These are phyloP conservation scores for Hypoxylon sp. DNA, from an alignment of 2,329 filamentous ascomycete genomes.

Conservation along the genomic window DNA sequence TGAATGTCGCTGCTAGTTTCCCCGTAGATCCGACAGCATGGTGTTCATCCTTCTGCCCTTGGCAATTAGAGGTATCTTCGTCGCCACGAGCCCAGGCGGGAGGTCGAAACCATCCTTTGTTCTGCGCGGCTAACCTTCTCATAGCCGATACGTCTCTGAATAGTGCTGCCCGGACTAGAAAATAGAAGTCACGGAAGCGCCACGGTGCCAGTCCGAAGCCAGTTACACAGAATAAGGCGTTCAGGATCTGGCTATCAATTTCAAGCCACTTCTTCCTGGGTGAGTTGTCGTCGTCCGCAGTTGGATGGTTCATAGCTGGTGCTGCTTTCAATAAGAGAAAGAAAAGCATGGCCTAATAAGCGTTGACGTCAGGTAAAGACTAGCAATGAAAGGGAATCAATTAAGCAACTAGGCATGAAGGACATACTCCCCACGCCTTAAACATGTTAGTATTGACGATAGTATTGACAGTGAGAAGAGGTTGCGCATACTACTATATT, in stretches of 20 bases:
- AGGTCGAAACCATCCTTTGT: conserved; percentile 24
- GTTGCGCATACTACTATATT: conserved; percentile 18
- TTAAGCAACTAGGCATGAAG: neutral
- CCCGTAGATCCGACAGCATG: neutral
- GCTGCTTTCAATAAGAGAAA: conserved; percentile 19
- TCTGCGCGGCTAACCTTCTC: conserved; percentile 10
- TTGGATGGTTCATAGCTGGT: conserved; percentile 25
- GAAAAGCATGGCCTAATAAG: conserved; percentile 25
- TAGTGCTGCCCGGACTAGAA: conserved; percentile 59
- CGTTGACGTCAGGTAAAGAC: neutral
- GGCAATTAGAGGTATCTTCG: neutral
- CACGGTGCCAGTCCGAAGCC: conserved; percentile 86
- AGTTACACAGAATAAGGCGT: conserved; percentile 86
- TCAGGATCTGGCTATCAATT: conserved; percentile 72
- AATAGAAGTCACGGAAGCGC: conserved; percentile 84
- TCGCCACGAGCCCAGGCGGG: conserved; percentile 14
- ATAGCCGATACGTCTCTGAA: conserved; percentile 8
- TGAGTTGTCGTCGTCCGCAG: conserved; percentile 15
- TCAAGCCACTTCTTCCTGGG: conserved; percentile 26
- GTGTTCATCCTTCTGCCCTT: neutral
- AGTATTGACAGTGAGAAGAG: neutral
- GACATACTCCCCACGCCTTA: conserved; percentile 12
- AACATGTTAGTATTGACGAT: neutral
- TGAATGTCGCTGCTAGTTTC: conserved; percentile 14
- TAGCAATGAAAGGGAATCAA: neutral